These are phyloP conservation scores for Epichloe bromicola DNA, from an alignment of 2,329 filamentous ascomycete species.

Conservation along the genomic window DNA sequence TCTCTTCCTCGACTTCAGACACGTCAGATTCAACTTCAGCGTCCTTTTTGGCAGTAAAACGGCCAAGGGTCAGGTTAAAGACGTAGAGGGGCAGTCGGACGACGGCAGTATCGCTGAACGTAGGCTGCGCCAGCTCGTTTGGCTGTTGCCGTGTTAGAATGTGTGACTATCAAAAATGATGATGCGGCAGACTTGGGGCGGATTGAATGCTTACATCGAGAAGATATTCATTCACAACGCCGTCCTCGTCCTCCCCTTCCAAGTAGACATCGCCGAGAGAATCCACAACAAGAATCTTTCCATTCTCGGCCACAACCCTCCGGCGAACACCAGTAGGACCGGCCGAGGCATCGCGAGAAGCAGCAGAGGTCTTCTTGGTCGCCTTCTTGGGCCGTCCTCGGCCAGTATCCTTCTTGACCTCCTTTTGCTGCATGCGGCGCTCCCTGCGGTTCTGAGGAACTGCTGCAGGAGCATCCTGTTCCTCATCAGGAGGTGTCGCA, in stretches of 20 bases:
- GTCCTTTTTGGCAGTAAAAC: constrained; percentile 30
- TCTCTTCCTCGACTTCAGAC: constrained; percentile 30
- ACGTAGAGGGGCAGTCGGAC: constrained; percentile 65
- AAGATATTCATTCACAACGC: constrained; percentile 67
- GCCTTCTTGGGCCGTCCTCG: constrained; percentile 39
- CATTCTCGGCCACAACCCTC: constrained; percentile 84
- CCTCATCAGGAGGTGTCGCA: constrained; percentile 27
- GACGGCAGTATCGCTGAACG: constrained; percentile 70
- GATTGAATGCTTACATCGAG: constrained; percentile 59
- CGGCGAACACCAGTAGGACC: constrained; percentile 60
- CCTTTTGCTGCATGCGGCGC: constrained; percentile 78
- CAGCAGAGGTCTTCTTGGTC: constrained; percentile 20
- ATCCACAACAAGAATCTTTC: constrained; percentile 88
- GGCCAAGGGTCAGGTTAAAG: constrained; percentile 45
- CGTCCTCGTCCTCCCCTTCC: constrained; percentile 84
- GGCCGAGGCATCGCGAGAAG: constrained; percentile 33
- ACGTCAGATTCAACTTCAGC: constrained; percentile 24
- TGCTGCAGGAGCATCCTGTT: constrained; percentile 36
- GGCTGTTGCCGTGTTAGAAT: constrained; percentile 37
- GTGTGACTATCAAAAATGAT: background rate
- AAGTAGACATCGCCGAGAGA: constrained; percentile 84
- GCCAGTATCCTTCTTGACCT: constrained; percentile 56
- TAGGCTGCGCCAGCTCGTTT: constrained; percentile 66
- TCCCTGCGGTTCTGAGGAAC: constrained; percentile 68
- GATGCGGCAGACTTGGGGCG: too few relatives aligned